Evolutionary conservation across 2,329 filamentous ascomycete genomes (phyloP), one percentile per base, ranked within the genome.

Genomic region (Trichoderma polysporum): DNA sequence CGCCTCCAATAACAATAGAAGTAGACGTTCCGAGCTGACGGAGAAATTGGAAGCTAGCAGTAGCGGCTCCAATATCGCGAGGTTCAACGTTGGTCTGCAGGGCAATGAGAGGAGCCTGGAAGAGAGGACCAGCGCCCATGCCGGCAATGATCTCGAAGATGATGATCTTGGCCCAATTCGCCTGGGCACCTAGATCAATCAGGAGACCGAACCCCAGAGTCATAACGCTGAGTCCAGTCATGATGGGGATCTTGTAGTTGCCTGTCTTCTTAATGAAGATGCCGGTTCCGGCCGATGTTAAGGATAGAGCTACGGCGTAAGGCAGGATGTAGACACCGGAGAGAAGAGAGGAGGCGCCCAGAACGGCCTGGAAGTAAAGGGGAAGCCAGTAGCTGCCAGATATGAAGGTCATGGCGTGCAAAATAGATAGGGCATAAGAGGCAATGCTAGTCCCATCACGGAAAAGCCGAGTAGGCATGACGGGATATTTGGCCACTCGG

Each of bases 351-450:
- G 85, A 83, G 2, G 87, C 87, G 58, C 90, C 85, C 50, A 92
- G 83, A 60, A 91, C 88, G 60, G 89, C 86, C 78, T 96, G 92
- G 79, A 93, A 94, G 81, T 96, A 97, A 2, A 97, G 84, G 0
- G 92, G 92, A 4, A 96, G 83, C 79, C 91, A 96, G 82, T 94
- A 96, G 69, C 86, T 88, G 33, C 86, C 88, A 0, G 90, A 86
- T 73, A 94, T 93, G 81, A 94, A 94, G 70, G 91, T 88, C 71
- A 90, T 86, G 52, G 90, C 90, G 76, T 97, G 92, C 69, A 86
- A 84, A 79, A 93, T 92, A 71, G 88, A 89, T 50, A 91, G 82
- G 2, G 80, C 77, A 15, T 93, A 86, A 2, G 87, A 82, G 9
- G 90, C 88, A 33, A 90, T 74, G 75, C 91, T 93, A 33, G 87